These are phyloP conservation scores for Auricularia cornea DNA, from an alignment of 768 basidiomycete genomes.

Conservation along the genomic window DNA sequence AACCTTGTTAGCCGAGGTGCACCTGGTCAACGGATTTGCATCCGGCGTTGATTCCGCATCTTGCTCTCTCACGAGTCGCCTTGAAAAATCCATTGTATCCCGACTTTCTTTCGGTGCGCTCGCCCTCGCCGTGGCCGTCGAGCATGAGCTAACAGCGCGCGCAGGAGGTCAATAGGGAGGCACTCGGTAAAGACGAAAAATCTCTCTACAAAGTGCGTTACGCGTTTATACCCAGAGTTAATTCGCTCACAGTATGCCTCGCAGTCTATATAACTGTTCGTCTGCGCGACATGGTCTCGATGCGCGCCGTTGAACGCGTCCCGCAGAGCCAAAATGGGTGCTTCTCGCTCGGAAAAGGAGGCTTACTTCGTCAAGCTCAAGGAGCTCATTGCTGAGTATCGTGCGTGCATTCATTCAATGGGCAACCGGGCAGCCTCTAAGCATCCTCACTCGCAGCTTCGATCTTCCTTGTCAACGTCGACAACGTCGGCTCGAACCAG, in stretches of 20 bases:
- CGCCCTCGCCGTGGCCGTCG: too few species aligned
- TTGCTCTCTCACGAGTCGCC: slow-evolving; percentile 37
- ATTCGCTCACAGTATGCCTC: not conserved
- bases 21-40: too few species aligned
- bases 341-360: slow-evolving; percentile 80
- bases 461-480: slow-evolving; percentile 98
- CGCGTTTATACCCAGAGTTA: slow-evolving; percentile 5
- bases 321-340: slow-evolving; percentile 67
- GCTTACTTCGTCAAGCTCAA: slow-evolving; percentile 89
- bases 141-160: slow-evolving; percentile 10
- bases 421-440: not conserved
- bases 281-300: not conserved
- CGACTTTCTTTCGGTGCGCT: slow-evolving; percentile 1
- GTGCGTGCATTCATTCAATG: slow-evolving; percentile 39
- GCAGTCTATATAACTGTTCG: slow-evolving; percentile 6
- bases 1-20: too few species aligned
- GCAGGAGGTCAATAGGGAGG: slow-evolving; percentile 92
- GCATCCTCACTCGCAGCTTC: slow-evolving; percentile 48
- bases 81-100: slow-evolving; percentile 87
- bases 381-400: slow-evolving; percentile 82
- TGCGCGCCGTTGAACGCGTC: too few species aligned
- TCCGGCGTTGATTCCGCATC: too few species aligned
- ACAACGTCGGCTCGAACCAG: slow-evolving; percentile 99
- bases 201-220: slow-evolving; percentile 4
- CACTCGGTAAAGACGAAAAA: slow-evolving; percentile 33